Evolutionary conservation across 192 early-diverging fungal species (phyloP), one percentile per base, ranked within the genome.

Genomic region (Cladochytrium replicatum): DNA sequence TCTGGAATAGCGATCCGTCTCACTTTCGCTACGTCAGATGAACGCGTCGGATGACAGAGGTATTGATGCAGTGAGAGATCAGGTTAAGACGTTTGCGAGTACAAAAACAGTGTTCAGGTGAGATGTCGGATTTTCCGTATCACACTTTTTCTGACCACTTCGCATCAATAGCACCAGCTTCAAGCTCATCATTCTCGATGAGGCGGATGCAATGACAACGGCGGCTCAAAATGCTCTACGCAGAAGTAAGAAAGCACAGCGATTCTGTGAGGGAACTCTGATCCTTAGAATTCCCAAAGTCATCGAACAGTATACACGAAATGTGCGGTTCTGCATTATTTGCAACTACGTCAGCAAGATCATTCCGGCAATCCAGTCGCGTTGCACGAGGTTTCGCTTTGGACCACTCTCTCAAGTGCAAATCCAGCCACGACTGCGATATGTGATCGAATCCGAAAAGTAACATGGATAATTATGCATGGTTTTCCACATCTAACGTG

Each of bases 31-130:
- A 30, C 24, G 22, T 9, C 57, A 88, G 82, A 71, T 96, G 28
- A 99, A 99, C 56, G 91, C 93, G 2, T 99, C 96, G 0, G 96
- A 99, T 56, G 92, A 97, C 48, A 85, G 96, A 45, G 96, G 96
- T 45, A 97, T 99, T 54, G 92, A 92, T 49, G 92, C 93, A 27
- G 94, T 99, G 19, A 75, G 96, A 9, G 91, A 99, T 37, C 90
- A 97, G 64, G 96, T 99, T 66, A 95, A 96, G 64, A 94, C 76
- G 41, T 99, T 97, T 86, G 91, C 96, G 3, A 90, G 87, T 48
- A 97, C 92, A 3, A 83, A 87, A 39, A 95, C 81, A 48, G 87
- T 99, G 29, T 94, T 93, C 54, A 83, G 64, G 78, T 72, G 37
- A 29, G 63, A 13, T 29, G 23, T 57, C 43, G 25, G 32, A 25